Percentiles rank a stretch among this genome's conserved stretches.
Conservation (phyloP, 371 early-diverging fungal species). For the Lichtheimia corymbifera region DNA sequence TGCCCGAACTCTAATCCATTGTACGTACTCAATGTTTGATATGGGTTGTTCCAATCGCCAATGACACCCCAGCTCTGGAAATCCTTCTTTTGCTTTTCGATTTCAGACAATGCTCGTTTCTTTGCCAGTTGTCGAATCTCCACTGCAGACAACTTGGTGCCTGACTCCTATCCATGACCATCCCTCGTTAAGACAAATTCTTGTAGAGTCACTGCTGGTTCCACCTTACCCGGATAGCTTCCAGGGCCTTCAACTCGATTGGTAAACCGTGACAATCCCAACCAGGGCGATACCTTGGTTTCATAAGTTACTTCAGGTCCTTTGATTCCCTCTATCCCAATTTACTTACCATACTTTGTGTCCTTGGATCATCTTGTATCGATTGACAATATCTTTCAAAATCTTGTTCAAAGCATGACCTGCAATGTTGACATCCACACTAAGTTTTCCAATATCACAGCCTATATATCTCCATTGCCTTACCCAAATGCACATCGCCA, state of each 20-base stretch:
- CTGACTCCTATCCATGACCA: conserved; percentile 24
- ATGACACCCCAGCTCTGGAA: conserved; percentile 80
- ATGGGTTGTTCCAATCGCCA: conserved; percentile 87
- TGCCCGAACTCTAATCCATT: background rate
- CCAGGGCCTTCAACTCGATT: conserved; percentile 91
- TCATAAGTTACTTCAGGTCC: background rate
- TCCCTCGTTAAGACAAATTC: no score
- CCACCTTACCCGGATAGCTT: conserved; percentile 55
- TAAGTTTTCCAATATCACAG: background rate
- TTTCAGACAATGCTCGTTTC: conserved; percentile 66
- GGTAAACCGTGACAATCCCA: conserved; percentile 98
- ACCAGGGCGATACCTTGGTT: conserved; percentile 82
- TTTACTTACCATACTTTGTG: conserved; percentile 72
- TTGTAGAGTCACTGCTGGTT: no score
- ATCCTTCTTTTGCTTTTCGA: conserved; percentile 66
- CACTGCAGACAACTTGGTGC: conserved; percentile 51
- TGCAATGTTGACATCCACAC: conserved; percentile 41
- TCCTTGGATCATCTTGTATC: conserved; percentile 87
- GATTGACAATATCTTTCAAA: conserved; percentile 90
- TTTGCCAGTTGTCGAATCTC: conserved; percentile 73
- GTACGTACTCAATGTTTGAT: conserved; percentile 65
- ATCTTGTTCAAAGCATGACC: conserved; percentile 95
- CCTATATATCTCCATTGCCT: background rate
- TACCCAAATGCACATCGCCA: conserved; percentile 88
- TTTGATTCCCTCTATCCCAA: background rate